Evolutionary conservation across 371 early-diverging fungal species (phyloP).

Genomic region (Lichtheimia ornata): DNA sequence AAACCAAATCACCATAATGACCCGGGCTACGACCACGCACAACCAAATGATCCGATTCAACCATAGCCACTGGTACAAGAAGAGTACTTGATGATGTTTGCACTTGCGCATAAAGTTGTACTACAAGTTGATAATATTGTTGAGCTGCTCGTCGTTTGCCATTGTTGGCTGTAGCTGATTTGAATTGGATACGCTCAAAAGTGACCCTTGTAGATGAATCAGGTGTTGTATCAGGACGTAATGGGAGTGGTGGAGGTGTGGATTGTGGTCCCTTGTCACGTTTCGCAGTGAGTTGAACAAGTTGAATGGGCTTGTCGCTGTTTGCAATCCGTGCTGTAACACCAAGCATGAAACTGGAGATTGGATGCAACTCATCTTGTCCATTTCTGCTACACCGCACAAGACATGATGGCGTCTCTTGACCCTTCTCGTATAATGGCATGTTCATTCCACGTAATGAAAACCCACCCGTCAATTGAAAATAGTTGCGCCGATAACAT

Average conservation of each 20-base stretch:
- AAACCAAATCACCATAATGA: slow-evolving; percentile 69
- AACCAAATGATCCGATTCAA: slow-evolving; percentile 75
- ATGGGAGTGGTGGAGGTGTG: slow-evolving; percentile 61
- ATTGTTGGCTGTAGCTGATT: slow-evolving; percentile 90
- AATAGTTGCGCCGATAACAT: slow-evolving; percentile 92
- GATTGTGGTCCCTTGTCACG: slow-evolving; percentile 89
- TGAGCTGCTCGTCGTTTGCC: slow-evolving; percentile 85
- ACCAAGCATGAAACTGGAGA: slow-evolving; percentile 63
- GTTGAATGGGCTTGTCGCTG: slow-evolving; percentile 66
- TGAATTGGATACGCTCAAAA: slow-evolving; percentile 93
- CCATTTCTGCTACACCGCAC: slow-evolving; percentile 13
- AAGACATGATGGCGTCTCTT: slow-evolving; percentile 56
- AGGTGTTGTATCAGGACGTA: slow-evolving; percentile 51
- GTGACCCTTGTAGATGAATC: slow-evolving; percentile 46
- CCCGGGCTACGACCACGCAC: slow-evolving; percentile 92
- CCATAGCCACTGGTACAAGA: slow-evolving; percentile 60
- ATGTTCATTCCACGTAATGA: slow-evolving; percentile 50
- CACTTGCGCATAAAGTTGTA: slow-evolving; percentile 66
- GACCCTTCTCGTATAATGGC: slow-evolving; percentile 32
- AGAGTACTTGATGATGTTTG: slow-evolving; percentile 33
- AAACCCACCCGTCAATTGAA: slow-evolving; percentile 80
- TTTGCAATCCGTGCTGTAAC: slow-evolving; percentile 63
- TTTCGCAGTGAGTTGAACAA: slow-evolving; percentile 90
- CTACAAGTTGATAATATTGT: slow-evolving; percentile 78
- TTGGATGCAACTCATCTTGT: slow-evolving; percentile 33